Conservation (phyloP, 441 rosid genomes). For the Raphanus hybrid region DNA sequence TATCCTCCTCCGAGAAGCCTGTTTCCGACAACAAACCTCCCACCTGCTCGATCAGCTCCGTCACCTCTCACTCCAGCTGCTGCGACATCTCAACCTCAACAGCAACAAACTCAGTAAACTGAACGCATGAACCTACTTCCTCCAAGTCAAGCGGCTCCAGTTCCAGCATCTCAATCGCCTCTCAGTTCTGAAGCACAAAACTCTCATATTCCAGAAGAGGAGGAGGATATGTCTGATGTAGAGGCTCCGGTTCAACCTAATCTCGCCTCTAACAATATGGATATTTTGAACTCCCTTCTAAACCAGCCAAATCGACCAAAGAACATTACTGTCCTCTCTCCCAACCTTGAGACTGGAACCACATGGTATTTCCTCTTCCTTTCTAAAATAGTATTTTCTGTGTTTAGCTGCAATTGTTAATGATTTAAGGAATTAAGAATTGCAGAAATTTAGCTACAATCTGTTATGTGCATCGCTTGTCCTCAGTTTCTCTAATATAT, state of each 20-base stretch:
- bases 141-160: neutral
- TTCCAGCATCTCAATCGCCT: neutral
- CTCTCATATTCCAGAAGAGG: neutral
- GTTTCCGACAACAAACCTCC: neutral
- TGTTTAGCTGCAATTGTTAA: neutral
- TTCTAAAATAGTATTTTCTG: neutral
- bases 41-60: neutral
- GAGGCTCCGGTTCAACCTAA: slow-evolving; percentile 3
- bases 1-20: neutral
- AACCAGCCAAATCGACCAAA: neutral
- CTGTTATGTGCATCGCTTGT: neutral
- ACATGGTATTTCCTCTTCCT: neutral
- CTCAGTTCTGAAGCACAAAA: neutral
- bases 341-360: neutral
- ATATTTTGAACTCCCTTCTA: neutral
- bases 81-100: neutral
- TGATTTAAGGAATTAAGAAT: neutral
- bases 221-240: neutral
- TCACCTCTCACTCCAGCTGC: neutral
- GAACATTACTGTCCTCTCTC: neutral
- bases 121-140: neutral
- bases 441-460: neutral
- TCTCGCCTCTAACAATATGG: neutral
- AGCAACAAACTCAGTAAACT: neutral
- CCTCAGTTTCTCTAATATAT: neutral